A percentile compares a stretch with the other conserved stretches of the same genome.
Evolutionary conservation across 2,329 filamentous ascomycete genomes (phyloP).

Genomic region (Penicillium nordicum): DNA sequence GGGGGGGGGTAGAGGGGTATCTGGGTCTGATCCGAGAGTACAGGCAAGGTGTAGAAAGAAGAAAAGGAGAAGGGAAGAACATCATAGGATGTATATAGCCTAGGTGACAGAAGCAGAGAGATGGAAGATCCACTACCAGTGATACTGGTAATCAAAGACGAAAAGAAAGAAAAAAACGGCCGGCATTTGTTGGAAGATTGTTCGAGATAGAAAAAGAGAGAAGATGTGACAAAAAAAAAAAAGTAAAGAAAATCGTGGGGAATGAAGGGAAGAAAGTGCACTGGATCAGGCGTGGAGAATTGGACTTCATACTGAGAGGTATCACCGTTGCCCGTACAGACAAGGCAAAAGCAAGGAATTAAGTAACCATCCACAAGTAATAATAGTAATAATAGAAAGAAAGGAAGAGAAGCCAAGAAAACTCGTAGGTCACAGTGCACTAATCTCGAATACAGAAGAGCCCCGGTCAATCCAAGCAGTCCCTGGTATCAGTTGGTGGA

Average conservation of each 20-base stretch:
- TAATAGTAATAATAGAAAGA: conserved; percentile 32
- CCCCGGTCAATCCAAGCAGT: conserved; percentile 12
- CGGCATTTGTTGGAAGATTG: conserved; percentile 6
- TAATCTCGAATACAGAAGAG: conserved; percentile 26
- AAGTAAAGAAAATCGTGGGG: neutral
- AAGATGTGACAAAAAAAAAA: conserved; percentile 1
- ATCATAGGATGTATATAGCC: neutral
- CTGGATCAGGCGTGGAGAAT: conserved; percentile 2
- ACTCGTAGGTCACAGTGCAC: conserved; percentile 31
- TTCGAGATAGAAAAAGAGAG: conserved; percentile 1
- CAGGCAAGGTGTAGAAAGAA: neutral
- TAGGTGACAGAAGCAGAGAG: neutral
- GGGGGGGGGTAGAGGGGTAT: neutral
- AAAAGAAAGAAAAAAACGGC: conserved; percentile 8
- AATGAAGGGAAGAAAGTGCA: conserved; percentile 13
- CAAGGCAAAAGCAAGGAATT: conserved; percentile 20
- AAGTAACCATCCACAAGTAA: conserved; percentile 25
- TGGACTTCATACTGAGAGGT: conserved; percentile 12
- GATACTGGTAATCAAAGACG: conserved; percentile 1
- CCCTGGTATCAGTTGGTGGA: conserved; percentile 14
- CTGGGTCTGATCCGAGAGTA: conserved; percentile 1
- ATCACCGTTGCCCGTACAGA: conserved; percentile 13
- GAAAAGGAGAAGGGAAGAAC: neutral
- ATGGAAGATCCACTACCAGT: neutral
- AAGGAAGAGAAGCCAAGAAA: conserved; percentile 25